Base-by-base conservation (phyloP, 192 early-diverging fungal genomes). In the Coemansia interrupta region DNA sequence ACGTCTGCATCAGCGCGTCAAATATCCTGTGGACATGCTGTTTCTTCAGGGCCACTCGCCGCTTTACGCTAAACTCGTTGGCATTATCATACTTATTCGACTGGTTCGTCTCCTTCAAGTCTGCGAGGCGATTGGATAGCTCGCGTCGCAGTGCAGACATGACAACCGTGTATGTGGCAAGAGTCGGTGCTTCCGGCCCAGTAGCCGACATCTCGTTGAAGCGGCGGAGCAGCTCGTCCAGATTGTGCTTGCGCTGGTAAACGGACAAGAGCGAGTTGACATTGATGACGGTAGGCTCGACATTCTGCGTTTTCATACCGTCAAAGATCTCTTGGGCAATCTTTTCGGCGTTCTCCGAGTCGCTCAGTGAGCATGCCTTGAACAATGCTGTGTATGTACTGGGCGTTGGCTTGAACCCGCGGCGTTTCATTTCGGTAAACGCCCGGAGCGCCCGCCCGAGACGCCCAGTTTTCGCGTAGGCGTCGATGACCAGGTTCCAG, bases 401-500 rank as follows among this genome's bases (percentile, higher is more conserved):
- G 18, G 60, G 63, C 6, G 70, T 79, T 0, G 76, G 71, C 56
- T 22, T 38, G 28, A 79, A 73, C 11, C 76, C 76, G 15, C 76
- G 62, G 3, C 57, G 49, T 8, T 68, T 62, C 76, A 79, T 79
- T 59, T 79, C 76, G 4, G 76, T 70, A 29, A 47, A 70, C 11
- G 60, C 76, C 0, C 71, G 61, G 9, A 72, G 58, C 4, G 76
- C 76, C 13, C 67, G 60, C 28, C 71, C 64, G 24, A 73, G 63
- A 0, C 67, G 63, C 2, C 76, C 76, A 14, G 19, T 48, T n/a
- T 69, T 60, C 19, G 70, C 76, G 42, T 79, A 79, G 36, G 56
- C 66, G 48, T 61, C 46, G 30, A 79, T 79, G 2, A 79, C 76
- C n/a, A 73, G 48, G 63, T 79, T 79, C 76, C 76, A 79, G 8